Evolutionary conservation across 768 basidiomycete species (phyloP).

Genomic region (Pisolithus tinctorius): DNA sequence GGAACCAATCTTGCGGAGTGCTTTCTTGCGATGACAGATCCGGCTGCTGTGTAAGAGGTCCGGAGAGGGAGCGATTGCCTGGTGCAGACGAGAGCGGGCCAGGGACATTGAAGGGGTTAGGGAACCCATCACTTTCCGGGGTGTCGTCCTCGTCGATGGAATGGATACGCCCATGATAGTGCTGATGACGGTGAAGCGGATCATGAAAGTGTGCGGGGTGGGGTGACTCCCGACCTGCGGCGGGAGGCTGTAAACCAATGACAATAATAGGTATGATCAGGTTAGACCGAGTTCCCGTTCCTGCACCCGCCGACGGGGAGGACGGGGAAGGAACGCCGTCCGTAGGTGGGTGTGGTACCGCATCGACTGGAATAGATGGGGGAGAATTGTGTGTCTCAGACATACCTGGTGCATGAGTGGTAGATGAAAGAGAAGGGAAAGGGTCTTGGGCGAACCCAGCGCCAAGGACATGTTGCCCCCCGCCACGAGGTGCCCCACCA

Average conservation of each 20-base stretch:
- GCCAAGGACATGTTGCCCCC: slow-evolving; percentile 11
- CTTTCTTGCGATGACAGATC: slow-evolving; percentile 8
- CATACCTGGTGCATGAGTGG: slow-evolving; percentile 10
- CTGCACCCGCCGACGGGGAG: slow-evolving; percentile 11
- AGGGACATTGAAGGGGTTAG: slow-evolving; percentile 15
- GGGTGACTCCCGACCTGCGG: slow-evolving; percentile 34
- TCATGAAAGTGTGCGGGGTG: slow-evolving; percentile 10
- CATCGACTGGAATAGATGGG: slow-evolving; percentile 3
- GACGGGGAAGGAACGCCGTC: slow-evolving; percentile 10
- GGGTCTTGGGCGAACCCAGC: slow-evolving; percentile 7
- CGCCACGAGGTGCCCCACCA: slow-evolving; percentile 12
- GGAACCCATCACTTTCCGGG: slow-evolving; percentile 20
- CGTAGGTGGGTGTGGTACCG: background rate
- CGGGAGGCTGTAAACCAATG: slow-evolving; percentile 74
- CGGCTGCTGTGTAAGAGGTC: slow-evolving; percentile 10
- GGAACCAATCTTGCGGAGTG: background rate
- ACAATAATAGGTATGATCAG: slow-evolving; percentile 78
- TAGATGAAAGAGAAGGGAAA: slow-evolving; percentile 1
- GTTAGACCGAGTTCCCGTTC: slow-evolving; percentile 25
- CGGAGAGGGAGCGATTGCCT: slow-evolving; percentile 15
- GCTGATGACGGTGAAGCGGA: slow-evolving; percentile 2
- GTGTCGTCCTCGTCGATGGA: slow-evolving; percentile 20
- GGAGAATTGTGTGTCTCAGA: slow-evolving; percentile 9
- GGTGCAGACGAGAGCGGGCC: slow-evolving; percentile 15
- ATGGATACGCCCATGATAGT: slow-evolving; percentile 5